Percentiles rank a stretch among this genome's conserved stretches.
These are phyloP conservation scores for Mycena filopes DNA, from an alignment of 768 basidiomycete species.

Conservation along the genomic window DNA sequence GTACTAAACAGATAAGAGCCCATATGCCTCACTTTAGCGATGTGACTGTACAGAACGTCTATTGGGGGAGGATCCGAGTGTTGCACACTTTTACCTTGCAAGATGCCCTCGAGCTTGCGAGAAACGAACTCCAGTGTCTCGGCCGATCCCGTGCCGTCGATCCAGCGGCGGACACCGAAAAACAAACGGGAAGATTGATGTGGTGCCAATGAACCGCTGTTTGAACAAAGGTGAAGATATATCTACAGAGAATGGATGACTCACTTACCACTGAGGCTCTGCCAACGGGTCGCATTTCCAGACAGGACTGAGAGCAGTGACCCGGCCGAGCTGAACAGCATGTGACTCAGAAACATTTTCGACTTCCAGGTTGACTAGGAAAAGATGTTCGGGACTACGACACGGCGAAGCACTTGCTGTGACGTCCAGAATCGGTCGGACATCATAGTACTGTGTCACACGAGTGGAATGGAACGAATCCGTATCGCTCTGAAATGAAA, in stretches of 20 bases:
- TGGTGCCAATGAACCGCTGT: constrained; percentile 56
- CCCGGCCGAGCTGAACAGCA: constrained; percentile 61
- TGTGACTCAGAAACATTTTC: constrained; percentile 58
- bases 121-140: constrained; percentile 63
- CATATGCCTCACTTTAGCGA: constrained; percentile 53
- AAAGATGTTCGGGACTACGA: constrained; percentile 58
- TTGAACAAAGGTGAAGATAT: constrained; percentile 22
- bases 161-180: constrained; percentile 54
- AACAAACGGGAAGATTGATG: constrained; percentile 58
- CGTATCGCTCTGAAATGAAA: constrained; percentile 53
- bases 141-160: constrained; percentile 46
- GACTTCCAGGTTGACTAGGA: constrained; percentile 64
- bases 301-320: constrained; percentile 73
- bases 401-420: constrained; percentile 63
- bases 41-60: constrained; percentile 61
- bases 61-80: constrained; percentile 61
- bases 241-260: neutral
- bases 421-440: constrained; percentile 67
- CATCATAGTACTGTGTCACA: constrained; percentile 65
- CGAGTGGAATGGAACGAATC: constrained; percentile 68
- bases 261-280: constrained; percentile 55
- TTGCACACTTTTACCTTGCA: constrained; percentile 58
- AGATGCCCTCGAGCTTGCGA: constrained; percentile 58
- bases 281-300: constrained; percentile 68
- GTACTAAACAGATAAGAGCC: neutral